Percentiles rank a stretch among this genome's conserved stretches.
phyloP scores from a whole-genome alignment of 2,329 filamentous ascomycete genomes.

The Cladosporium halotolerans region DNA sequence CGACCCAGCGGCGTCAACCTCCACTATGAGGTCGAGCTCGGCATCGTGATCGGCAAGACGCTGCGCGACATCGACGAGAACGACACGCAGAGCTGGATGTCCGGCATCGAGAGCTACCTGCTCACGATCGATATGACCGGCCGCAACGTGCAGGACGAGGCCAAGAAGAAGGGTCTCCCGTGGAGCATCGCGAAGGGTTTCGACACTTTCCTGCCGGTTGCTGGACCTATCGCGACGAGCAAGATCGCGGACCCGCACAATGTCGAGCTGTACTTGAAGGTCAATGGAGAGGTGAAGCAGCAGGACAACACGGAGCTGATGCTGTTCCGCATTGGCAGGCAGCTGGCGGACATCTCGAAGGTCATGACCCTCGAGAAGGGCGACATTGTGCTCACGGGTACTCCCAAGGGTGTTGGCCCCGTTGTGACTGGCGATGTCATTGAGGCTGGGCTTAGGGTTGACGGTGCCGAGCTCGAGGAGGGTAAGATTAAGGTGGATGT shows the following conservation, averaged over 20 bases:
- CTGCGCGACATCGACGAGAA: conserved; percentile 67
- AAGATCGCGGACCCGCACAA: conserved; percentile 82
- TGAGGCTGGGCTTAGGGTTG: conserved; percentile 71
- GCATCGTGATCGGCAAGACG: conserved; percentile 76
- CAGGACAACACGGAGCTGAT: conserved; percentile 87
- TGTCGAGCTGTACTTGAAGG: conserved; percentile 75
- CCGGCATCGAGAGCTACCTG: conserved; percentile 80
- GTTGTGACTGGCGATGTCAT: conserved; percentile 83
- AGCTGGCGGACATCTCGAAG: conserved; percentile 83
- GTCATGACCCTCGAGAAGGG: conserved; percentile 92
- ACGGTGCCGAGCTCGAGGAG: conserved; percentile 77
- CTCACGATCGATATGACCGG: conserved; percentile 96
- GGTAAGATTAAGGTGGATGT: conserved; percentile 78
- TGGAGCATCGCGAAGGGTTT: conserved; percentile 98
- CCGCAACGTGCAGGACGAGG: conserved; percentile 90
- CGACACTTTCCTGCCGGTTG: conserved; percentile 91
- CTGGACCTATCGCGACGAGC: conserved; percentile 70
- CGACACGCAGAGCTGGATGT: conserved; percentile 70
- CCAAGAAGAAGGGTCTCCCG: conserved; percentile 92
- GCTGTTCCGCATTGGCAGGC: conserved; percentile 83
- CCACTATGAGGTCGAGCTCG: conserved; percentile 94
- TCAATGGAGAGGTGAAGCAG: conserved; percentile 75
- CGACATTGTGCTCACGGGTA: conserved; percentile 93
- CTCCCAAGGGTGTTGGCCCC: conserved; percentile 87
- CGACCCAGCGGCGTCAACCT: conserved; percentile 76